Base-by-base conservation (phyloP, 305 asterid species). In the Euphrasia arctica region DNA sequence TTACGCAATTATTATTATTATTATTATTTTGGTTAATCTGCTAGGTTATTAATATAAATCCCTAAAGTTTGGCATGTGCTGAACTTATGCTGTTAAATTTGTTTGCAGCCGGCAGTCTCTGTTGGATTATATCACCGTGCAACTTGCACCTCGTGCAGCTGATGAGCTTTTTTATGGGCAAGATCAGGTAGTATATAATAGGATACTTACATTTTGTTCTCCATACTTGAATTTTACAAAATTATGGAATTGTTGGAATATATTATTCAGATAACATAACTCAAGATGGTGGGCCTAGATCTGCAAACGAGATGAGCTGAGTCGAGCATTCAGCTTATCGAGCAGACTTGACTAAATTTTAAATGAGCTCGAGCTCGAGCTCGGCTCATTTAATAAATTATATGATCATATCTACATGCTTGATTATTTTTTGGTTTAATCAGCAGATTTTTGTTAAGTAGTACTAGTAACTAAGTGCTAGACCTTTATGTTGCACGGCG, bases 71-170 rank as follows among this genome's bases (percentile, higher is more conserved):
- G 25, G 27, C 27, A 28, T 47, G 58, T 75, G 66, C 55, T 13
- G 4, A 15, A 41, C 39, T 11, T 64, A 45, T 14, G 3, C 28
- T 43, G 7, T 56, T 60, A 13, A 52, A 18, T 74, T 59, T 76
- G 50, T 62, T 39, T 73, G 70, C 85, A 93, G 99, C 66, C 97
- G 99, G 18, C 96, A 88, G 70, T 88, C 97, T 47, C 80, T 93
- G 66, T 77, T 93, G 84, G 99, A 93, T 83, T 88, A 93, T 76
- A 93, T 93, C 67, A 88, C 95, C 18, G 95, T 90, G 67, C 95
- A 84, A 72, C 85, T 93, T 51, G 99, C 99, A 60, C 95, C 99
- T 12, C 96, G 99, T 55, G 99, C 96, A 66, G 97, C 99, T 69
- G 99, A 93, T 70, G 99, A 88, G 73, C 91, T 93, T 57, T 86